phyloP scores from a whole-genome alignment of 2,329 filamentous ascomycete genomes.

The Thelonectria olida region DNA sequence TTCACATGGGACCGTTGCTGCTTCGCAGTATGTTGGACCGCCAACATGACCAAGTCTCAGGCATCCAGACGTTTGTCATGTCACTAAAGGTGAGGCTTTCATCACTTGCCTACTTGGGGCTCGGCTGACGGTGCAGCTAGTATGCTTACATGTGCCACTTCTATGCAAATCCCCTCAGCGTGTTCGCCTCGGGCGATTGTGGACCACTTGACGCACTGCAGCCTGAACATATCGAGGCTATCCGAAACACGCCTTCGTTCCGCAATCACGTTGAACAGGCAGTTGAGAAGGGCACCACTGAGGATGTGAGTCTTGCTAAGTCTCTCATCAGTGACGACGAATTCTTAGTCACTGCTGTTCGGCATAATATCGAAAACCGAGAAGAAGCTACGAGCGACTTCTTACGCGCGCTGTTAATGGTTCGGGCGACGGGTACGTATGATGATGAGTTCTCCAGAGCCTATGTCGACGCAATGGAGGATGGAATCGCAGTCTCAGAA shows the following conservation, averaged over 20 bases:
- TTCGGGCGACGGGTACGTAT: conserved; percentile 49
- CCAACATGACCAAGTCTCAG: conserved; percentile 80
- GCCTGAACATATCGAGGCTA: conserved; percentile 70
- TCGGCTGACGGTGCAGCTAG: conserved; percentile 49
- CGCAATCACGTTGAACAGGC: conserved; percentile 60
- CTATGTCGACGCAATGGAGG: conserved; percentile 69
- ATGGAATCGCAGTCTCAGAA: conserved; percentile 62
- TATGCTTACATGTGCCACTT: conserved; percentile 90
- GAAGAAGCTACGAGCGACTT: conserved; percentile 54
- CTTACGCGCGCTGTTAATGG: conserved; percentile 59
- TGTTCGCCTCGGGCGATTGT: conserved; percentile 59
- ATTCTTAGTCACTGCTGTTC: conserved; percentile 58
- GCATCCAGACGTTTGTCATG: conserved; percentile 76
- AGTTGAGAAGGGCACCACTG: conserved; percentile 53
- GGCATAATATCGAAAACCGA: conserved; percentile 39
- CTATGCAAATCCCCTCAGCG: conserved; percentile 78
- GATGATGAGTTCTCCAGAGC: conserved; percentile 59
- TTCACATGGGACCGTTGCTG: conserved; percentile 72
- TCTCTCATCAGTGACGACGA: conserved; percentile 69
- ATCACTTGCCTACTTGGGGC: background rate
- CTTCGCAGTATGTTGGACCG: conserved; percentile 72
- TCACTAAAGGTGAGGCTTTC: conserved; percentile 67
- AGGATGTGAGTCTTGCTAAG: conserved; percentile 53
- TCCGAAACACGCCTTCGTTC: conserved; percentile 77
- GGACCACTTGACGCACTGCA: conserved; percentile 53